A percentile compares a stretch with the other conserved stretches of the same genome.
Conservation (phyloP, 192 early-diverging fungal genomes). For the Hyaloraphidium curvatum region DNA sequence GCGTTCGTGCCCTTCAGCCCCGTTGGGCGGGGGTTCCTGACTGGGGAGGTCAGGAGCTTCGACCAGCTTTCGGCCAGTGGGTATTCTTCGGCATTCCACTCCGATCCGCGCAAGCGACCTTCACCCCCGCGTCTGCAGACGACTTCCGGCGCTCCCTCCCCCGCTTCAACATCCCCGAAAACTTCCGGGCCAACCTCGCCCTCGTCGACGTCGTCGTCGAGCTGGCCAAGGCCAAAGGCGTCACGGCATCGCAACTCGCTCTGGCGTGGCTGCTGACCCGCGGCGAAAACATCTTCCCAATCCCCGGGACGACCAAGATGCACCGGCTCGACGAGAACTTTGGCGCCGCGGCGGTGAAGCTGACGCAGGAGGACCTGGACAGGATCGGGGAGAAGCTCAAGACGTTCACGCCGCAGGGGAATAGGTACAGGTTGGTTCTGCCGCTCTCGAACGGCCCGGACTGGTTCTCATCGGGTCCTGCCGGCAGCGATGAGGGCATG, state of each 20-base stretch:
- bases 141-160: conserved; percentile 1
- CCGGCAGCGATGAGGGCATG: too few relatives aligned
- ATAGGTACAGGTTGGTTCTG: too few relatives aligned
- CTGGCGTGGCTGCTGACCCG: neutral
- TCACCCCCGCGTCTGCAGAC: neutral
- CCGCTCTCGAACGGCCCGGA: too few relatives aligned
- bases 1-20: conserved; percentile 16
- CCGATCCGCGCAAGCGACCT: neutral
- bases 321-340: neutral
- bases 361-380: neutral
- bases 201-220: conserved; percentile 29
- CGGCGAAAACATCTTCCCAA: neutral
- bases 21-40: neutral
- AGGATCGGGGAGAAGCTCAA: neutral
- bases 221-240: conserved; percentile 22
- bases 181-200: conserved; percentile 8
- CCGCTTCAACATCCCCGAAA: neutral
- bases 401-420: neutral
- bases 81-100: neutral
- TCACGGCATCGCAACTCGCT: neutral
- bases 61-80: neutral
- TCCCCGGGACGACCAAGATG: conserved; percentile 2
- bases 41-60: neutral
- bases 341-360: neutral
- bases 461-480: too few relatives aligned